Evolutionary conservation across 306 rosid species (phyloP), one percentile per base, ranked within the genome.

Genomic region (Dalbergia cochinchinensis): DNA sequence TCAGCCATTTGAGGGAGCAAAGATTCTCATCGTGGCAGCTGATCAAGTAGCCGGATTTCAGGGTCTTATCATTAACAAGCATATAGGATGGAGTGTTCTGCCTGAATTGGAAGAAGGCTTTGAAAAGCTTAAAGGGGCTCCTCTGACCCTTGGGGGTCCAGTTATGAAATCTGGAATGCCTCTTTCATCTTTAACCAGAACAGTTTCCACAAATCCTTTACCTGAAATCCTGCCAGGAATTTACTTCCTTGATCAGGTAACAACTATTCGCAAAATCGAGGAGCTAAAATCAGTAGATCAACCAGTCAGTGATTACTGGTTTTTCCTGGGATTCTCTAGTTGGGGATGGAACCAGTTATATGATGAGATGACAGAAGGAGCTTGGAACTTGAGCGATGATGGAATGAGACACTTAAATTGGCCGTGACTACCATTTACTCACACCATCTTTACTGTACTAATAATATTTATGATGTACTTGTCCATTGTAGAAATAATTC

Each of bases 261-360:
- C 61, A 3, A 88, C 97, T 31, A 42, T 79, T 34, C 70, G 76
- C 4, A 85, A 74, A 86, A 84, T 92, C 4, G 74, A 86, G 83
- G 91, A 87, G 82, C 71, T 91, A 69, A 87, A 80, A 60, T 80
- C 78, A 3, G 90, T 80, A 72, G 82, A 90, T 78, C 81, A 83
- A 67, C 73, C 90, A 5, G 77, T 74, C 22, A 16, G 59, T 16
- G 89, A 88, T 83, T 84, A 84, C 66, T 92, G 98, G 98, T 95
- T 91, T 89, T 92, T 95, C 90, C 77, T 91, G 72, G 98, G 99
- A 42, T 95, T 76, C 87, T 92, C 99, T 7, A 91, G 94, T 55
- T 95, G 99, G 99, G 88, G 82, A 42, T 91, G 96, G 97, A 80
- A 89, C 18, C 99, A 95, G 85, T 87, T 95, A 31, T 82, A 83